These are phyloP conservation scores for Lasiodiplodia sp. DNA, from an alignment of 2,329 filamentous ascomycete genomes.

Conservation along the genomic window DNA sequence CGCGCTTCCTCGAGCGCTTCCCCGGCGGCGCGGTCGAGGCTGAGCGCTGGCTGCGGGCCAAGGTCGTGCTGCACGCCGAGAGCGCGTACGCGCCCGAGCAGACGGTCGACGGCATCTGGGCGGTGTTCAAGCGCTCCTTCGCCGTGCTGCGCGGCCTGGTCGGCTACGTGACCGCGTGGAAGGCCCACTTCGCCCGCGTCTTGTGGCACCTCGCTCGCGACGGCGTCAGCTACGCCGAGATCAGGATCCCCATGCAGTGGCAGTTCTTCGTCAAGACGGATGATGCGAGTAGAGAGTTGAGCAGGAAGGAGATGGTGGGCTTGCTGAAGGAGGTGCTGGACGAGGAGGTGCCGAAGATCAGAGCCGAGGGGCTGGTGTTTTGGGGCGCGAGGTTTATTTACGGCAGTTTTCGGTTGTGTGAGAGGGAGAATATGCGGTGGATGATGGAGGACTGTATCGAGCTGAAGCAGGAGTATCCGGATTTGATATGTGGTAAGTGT, in stretches of 20 bases:
- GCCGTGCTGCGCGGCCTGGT: conserved; percentile 74
- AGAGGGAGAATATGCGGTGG: conserved; percentile 53
- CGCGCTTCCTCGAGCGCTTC: neutral
- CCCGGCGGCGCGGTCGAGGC: conserved; percentile 18
- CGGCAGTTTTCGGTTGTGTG: conserved; percentile 70
- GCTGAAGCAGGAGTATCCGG: conserved; percentile 64
- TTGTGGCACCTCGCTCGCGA: conserved; percentile 69
- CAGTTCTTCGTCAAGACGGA: conserved; percentile 67
- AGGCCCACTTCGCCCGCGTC: conserved; percentile 65
- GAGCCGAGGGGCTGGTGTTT: conserved; percentile 42
- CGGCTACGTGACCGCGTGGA: conserved; percentile 70
- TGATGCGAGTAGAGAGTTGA: conserved; percentile 60
- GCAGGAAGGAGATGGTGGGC: conserved; percentile 66
- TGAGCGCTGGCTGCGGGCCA: conserved; percentile 65
- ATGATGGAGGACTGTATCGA: conserved; percentile 68
- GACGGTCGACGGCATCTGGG: conserved; percentile 55
- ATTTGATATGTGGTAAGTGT: conserved; percentile 76
- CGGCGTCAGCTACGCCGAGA: conserved; percentile 74
- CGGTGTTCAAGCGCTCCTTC: conserved; percentile 70
- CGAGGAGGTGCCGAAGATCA: conserved; percentile 54
- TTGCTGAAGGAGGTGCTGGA: conserved; percentile 64
- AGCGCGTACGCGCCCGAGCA: conserved; percentile 60
- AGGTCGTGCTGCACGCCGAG: conserved; percentile 67
- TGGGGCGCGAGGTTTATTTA: conserved; percentile 74
- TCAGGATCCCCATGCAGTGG: conserved; percentile 71